These are phyloP conservation scores for Botrytis porri DNA, from an alignment of 2,329 filamentous ascomycete genomes.

Conservation along the genomic window DNA sequence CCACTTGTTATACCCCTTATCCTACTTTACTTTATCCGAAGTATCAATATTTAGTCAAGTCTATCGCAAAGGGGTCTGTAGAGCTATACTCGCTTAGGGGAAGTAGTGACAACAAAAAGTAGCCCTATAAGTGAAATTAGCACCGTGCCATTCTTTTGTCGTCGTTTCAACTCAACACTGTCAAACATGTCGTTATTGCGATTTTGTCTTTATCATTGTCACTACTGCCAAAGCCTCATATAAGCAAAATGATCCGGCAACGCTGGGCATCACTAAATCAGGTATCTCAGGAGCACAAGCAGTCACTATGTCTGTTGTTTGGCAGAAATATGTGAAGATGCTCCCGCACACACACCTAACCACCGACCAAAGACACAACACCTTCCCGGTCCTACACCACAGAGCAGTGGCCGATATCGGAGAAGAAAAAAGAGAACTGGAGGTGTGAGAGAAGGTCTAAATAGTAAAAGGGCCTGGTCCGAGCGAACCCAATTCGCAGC, in stretches of 20 bases:
- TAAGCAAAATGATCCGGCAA: accelerated
- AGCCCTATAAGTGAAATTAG: not conserved
- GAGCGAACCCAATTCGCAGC: not conserved
- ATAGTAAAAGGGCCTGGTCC: not conserved
- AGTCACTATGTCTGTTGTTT: not conserved
- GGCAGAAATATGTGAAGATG: not conserved
- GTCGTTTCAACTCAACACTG: not conserved
- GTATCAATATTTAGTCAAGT: no score
- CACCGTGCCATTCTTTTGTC: not conserved
- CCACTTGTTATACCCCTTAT: not conserved
- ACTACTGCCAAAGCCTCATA: no score
- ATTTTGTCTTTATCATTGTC: not conserved
- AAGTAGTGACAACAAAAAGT: not conserved
- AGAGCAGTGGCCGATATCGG: not conserved
- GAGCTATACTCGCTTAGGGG: not conserved
- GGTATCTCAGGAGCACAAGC: not conserved
- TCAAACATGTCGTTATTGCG: not conserved
- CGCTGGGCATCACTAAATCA: not conserved
- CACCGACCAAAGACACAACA: accelerated
- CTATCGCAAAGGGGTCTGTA: not conserved
- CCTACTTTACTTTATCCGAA: no score
- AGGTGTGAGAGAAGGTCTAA: not conserved
- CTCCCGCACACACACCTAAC: not conserved
- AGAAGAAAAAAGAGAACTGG: not conserved
- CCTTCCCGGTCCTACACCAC: accelerated